phyloP scores from a whole-genome alignment of 345 rosid species.

The Gossypium australe region DNA sequence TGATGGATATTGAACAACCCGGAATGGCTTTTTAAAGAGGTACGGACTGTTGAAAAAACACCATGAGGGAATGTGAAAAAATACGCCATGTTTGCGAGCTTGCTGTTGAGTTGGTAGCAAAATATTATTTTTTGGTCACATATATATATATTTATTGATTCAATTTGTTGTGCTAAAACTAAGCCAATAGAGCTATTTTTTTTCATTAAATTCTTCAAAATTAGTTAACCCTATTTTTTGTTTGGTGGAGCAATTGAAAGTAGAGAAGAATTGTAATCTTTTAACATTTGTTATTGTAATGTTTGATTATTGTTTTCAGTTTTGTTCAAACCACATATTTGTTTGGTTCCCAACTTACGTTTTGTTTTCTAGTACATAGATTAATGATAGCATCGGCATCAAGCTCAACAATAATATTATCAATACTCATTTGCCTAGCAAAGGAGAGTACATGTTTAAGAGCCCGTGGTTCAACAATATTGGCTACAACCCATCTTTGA shows the following conservation, averaged over 20 bases:
- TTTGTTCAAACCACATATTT: no score
- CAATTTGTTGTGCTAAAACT: not conserved
- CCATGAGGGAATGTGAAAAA: not conserved
- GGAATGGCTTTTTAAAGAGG: not conserved
- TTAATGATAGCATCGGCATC: no score
- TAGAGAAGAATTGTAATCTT: not conserved
- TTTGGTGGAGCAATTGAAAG: not conserved
- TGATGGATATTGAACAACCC: constrained; percentile 20
- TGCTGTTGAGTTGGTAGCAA: not conserved
- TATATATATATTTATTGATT: not conserved
- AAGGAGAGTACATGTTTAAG: no score
- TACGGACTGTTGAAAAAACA: constrained; percentile 9
- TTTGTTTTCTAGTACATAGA: no score
- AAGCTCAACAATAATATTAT: no score
- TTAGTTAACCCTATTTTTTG: not conserved
- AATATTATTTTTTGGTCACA: not conserved
- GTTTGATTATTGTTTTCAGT: not conserved
- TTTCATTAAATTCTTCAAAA: not conserved
- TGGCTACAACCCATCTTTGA: no score
- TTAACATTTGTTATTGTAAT: not conserved
- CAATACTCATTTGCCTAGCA: no score
- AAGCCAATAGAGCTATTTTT: constrained; percentile 12
- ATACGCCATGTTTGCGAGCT: not conserved
- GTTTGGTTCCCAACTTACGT: no score
- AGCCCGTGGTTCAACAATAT: no score